Conservation (phyloP, 2,329 filamentous ascomycete species). For the Pseudofabraea citricarpa region DNA sequence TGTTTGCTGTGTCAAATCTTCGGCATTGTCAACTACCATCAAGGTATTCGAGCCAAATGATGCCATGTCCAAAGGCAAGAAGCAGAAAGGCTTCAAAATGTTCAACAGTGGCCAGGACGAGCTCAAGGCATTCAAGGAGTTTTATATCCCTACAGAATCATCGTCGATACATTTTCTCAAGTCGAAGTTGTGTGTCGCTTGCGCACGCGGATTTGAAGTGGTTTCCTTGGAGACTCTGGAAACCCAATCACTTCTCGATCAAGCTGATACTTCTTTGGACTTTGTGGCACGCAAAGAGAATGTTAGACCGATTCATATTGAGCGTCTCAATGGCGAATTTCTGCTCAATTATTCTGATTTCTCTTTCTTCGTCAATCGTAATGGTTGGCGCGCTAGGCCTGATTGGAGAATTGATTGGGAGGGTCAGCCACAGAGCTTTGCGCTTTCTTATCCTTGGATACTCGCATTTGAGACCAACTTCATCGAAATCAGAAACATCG, state of each 20-base stretch:
- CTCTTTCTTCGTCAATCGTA: conserved; percentile 98
- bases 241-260: conserved; percentile 92
- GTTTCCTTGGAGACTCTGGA: conserved; percentile 96
- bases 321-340: conserved; percentile 95
- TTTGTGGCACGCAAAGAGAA: conserved; percentile 93
- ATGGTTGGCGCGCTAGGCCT: conserved; percentile 91
- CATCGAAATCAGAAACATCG: conserved; percentile 92
- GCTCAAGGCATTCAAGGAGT: conserved; percentile 95
- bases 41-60: conserved; percentile 99
- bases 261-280: conserved; percentile 95
- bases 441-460: conserved; percentile 94
- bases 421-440: conserved; percentile 85
- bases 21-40: conserved; percentile 88
- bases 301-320: conserved; percentile 93
- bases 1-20: conserved; percentile 95
- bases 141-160: conserved; percentile 98
- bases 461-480: conserved; percentile 96
- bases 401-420: conserved; percentile 99
- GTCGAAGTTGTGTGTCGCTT: conserved; percentile 93
- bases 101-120: conserved; percentile 91
- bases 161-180: conserved; percentile 97
- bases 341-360: conserved; percentile 97
- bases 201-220: conserved; percentile 92
- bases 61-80: conserved; percentile 86
- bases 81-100: conserved; percentile 96